These are phyloP conservation scores for Solanum virginianum DNA, from an alignment of 257 asterid genomes.

Conservation along the genomic window DNA sequence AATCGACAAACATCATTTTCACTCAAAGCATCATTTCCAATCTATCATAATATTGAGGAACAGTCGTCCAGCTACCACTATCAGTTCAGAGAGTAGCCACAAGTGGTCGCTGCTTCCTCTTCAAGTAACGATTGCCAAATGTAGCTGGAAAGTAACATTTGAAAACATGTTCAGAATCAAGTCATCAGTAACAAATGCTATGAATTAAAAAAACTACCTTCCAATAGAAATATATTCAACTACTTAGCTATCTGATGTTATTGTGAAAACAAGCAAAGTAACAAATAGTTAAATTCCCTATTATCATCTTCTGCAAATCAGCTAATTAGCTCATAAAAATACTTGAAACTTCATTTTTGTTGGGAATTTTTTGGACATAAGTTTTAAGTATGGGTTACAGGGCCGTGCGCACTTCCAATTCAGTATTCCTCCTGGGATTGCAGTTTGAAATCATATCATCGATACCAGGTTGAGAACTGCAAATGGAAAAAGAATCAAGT, in stretches of 20 bases:
- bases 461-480: background rate
- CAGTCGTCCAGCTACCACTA: background rate
- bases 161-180: background rate
- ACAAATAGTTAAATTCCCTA: background rate
- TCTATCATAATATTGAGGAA: background rate
- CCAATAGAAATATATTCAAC: background rate
- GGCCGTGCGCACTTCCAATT: background rate
- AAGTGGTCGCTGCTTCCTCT: background rate
- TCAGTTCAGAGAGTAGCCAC: background rate
- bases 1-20: background rate
- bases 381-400: background rate
- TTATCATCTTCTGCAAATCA: background rate
- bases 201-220: background rate
- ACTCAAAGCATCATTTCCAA: background rate
- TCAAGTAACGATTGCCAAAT: background rate
- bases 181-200: background rate
- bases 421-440: background rate
- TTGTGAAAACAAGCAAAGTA: background rate
- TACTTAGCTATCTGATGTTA: background rate
- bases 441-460: background rate
- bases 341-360: background rate
- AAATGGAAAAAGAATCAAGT: background rate
- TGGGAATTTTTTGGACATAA: background rate
- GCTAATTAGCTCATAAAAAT: background rate
- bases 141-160: background rate